phyloP scores from a whole-genome alignment of 2,329 filamentous ascomycete genomes.

The Hysterium pulicare region DNA sequence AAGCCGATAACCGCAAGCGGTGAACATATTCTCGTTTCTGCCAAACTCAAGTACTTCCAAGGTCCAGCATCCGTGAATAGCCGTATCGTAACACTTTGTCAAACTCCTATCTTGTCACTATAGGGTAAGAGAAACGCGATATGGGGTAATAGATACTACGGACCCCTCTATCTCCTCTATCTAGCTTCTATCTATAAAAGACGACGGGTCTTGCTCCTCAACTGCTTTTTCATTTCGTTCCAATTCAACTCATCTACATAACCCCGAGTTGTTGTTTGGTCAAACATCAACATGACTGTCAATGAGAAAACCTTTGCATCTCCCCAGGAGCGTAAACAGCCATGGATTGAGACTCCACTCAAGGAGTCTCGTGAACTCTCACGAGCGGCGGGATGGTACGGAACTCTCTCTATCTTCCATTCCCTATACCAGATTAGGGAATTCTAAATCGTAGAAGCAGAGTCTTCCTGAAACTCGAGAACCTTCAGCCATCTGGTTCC shows the following conservation, averaged over 20 bases:
- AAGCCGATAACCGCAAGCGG: neutral
- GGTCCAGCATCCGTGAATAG: neutral
- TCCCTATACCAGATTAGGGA: neutral
- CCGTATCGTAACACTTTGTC: neutral
- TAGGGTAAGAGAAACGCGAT: neutral
- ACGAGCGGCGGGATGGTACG: constrained; percentile 68
- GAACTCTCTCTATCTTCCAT: constrained; percentile 8
- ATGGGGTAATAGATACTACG: neutral
- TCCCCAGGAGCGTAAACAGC: constrained; percentile 23
- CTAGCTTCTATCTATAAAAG: too few relatives aligned
- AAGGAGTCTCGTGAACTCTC: constrained; percentile 66
- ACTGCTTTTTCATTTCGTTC: too few relatives aligned
- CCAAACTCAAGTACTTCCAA: neutral
- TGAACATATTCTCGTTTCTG: neutral
- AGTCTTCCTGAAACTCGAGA: constrained; percentile 82
- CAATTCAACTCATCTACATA: too few relatives aligned
- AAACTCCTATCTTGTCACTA: neutral
- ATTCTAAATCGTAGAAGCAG: constrained; percentile 54
- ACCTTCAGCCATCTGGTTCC: constrained; percentile 77
- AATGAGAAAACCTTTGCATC: constrained; percentile 18
- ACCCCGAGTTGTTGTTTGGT: too few relatives aligned
- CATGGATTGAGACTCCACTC: constrained; percentile 71
- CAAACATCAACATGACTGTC: constrained; percentile 23
- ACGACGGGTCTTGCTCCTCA: too few relatives aligned
- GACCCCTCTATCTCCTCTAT: neutral